Evolutionary conservation across 345 rosid genomes (phyloP).

Genomic region (Turnera subulata): DNA sequence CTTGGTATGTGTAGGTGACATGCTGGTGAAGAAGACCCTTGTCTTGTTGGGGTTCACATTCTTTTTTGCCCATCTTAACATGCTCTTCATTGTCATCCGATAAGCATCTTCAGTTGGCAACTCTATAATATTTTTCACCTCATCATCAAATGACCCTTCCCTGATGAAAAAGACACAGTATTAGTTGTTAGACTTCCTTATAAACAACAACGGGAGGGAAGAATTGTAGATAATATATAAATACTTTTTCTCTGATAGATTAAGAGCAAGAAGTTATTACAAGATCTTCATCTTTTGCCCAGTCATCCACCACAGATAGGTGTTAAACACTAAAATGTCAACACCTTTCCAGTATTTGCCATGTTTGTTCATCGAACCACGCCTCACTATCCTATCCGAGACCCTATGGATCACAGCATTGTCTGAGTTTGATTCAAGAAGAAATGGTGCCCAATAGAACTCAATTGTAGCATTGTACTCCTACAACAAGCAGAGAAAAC

Average conservation of each 20-base stretch:
- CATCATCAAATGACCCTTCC: conserved; percentile 39
- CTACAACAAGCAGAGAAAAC: conserved; percentile 19
- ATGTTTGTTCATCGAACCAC: conserved; percentile 90
- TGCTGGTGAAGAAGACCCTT: conserved; percentile 86
- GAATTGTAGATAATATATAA: background rate
- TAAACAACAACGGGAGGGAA: background rate
- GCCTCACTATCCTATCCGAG: conserved; percentile 74
- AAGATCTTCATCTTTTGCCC: conserved; percentile 79
- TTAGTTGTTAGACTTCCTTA: background rate
- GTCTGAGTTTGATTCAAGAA: conserved; percentile 90
- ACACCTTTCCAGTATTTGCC: conserved; percentile 86
- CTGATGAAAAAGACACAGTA: conserved; percentile 24
- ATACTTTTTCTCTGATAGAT: no score
- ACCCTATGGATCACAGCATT: conserved; percentile 72
- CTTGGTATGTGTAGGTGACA: conserved; percentile 94
- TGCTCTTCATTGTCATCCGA: conserved; percentile 78
- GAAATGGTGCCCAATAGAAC: conserved; percentile 99
- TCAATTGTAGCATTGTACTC: conserved; percentile 94
- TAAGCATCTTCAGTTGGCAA: conserved; percentile 76
- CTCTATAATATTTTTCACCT: conserved; percentile 34
- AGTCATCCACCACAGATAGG: conserved; percentile 96
- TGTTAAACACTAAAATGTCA: conserved; percentile 76
- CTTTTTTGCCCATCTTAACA: conserved; percentile 77
- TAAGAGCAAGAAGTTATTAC: conserved; percentile 35
- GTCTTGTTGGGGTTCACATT: conserved; percentile 74